Base-by-base conservation (phyloP, 225 moss, liverwort and hornwort genomes). In the Bryum argenteum region DNA sequence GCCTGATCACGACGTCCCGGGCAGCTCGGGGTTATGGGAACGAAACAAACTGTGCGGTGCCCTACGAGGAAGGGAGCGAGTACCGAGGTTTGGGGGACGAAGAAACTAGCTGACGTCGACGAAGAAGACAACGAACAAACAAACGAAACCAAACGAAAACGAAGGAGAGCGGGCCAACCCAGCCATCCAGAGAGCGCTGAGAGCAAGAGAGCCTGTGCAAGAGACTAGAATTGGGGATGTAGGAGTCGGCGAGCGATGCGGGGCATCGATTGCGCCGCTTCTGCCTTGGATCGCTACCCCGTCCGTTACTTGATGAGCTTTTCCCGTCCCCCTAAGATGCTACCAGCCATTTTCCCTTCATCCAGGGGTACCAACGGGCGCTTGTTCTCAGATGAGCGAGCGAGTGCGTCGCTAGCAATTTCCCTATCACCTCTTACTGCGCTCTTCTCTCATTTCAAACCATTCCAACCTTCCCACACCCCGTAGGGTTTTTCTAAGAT, bases 231-330 rank as follows among this genome's bases (percentile, higher is more conserved):
- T 63, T 58, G 54, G 44, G 63, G 68, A 59, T 44, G 40, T 24
- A 54, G 64, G 12, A 76, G 72, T 83, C 72, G 76, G 72, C 65
- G 60, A 72, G 78, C 67, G 63, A 78, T 71, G 75, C 55, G 21
- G 66, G 7, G 61, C 61, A 24, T 66, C 28, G 51, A 51, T 59
- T 44, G 65, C 4, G 45, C 20, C 21, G 39, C 47, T n/a, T 24
- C 47, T 21, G 23, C 54, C 41, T 59, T 13, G 65, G 69, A 72
- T 79, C 48, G 60, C 76, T 64, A 1, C 63, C 68, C 45, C 47
- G 4, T 19, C 8, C 53, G 20, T 43, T 16, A 2, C 71, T 38
- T 68, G 67, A 39, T 20, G 11, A 39, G 10, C 68, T 33, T 66
- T 48, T 48, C 40, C 13, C 44, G 43, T 59, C 64, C 4, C 0